Evolutionary conservation across 1,284 basidiomycete genomes (phyloP), one percentile per base, ranked within the genome.

Genomic region (Grifola frondosa): DNA sequence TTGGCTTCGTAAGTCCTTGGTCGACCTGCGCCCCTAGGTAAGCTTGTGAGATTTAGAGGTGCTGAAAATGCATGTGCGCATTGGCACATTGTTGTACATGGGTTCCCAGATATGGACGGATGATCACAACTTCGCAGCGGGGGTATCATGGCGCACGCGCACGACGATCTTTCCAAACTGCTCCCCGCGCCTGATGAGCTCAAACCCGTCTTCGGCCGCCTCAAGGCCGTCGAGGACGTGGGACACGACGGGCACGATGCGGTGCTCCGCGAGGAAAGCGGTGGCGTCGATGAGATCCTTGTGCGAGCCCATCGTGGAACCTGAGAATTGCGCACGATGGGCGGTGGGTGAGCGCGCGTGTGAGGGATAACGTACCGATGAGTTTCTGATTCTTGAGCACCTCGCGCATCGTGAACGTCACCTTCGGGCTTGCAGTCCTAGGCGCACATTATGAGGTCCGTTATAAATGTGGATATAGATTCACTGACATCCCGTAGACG

Each of bases 291-390:
- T 62, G 44, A 94, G 75, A 66, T 94, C 91, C 42, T 77, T 70
- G 42, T 75, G 76, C n/a, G 88, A 91, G 11, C 90, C 91, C 86
- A 94, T 90, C 16, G 87, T 91, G 1, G 87, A 85, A 32, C 86
- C 85, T 87, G 53, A 10, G 6, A 8, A 16, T 5, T 4, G 11
- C n/a, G 15, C 8, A 6, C 11, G 22, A 20, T 20, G 13, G n/a
- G 21, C 19, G 25, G 23, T 16, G 36, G 35, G 28, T 23, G 11
- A 34, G 40, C 36, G 19, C 23, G 51, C 16, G 42, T 41, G 47
- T 28, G 31, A 35, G 15, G 12, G 12, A 30, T 23, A 30, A 66
- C 71, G 35, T 39, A 87, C 88, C 89, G 30, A 89, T 71, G 28
- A 94, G 67, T 44, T 84, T 79, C 37, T 88, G 78, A 56, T 91